These are phyloP conservation scores for Cerrena zonata DNA, from an alignment of 1,284 basidiomycete genomes.

Conservation along the genomic window DNA sequence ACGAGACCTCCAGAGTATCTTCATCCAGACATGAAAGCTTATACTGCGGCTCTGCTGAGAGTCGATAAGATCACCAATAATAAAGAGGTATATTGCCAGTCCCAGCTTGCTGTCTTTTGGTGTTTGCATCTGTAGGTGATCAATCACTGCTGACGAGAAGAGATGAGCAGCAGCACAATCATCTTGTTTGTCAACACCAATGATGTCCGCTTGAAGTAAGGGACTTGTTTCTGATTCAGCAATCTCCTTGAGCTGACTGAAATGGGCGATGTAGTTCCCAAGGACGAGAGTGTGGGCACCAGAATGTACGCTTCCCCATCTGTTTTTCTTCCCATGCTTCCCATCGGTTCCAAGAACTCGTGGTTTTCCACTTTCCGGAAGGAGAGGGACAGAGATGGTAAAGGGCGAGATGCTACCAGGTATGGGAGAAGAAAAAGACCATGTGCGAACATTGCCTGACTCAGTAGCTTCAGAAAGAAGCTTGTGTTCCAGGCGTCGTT, in stretches of 20 bases:
- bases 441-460: not conserved
- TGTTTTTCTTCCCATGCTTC: slow-evolving; percentile 3
- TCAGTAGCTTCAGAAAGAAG: not conserved
- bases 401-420: not conserved
- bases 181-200: slow-evolving; percentile 36
- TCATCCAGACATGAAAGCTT: slow-evolving; percentile 22
- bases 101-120: slow-evolving; percentile 10
- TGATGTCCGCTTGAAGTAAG: slow-evolving; percentile 32
- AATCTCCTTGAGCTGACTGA: slow-evolving; percentile 2
- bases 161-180: slow-evolving; percentile 34
- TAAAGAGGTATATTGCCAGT: slow-evolving; percentile 18
- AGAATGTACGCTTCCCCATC: not conserved
- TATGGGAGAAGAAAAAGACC: not conserved
- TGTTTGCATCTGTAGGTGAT: slow-evolving; percentile 10
- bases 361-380: not conserved
- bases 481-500: not conserved
- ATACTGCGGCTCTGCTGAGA: slow-evolving; percentile 20
- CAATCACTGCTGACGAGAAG: slow-evolving; percentile 18
- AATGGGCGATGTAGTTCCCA: slow-evolving; percentile 7
- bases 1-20: slow-evolving; percentile 27
- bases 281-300: not conserved
- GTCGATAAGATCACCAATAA: slow-evolving; percentile 21
- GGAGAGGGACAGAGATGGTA: not conserved
- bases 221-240: slow-evolving; percentile 1
- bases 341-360: not conserved